Evolutionary conservation across 2,329 filamentous ascomycete species (phyloP), one percentile per base, ranked within the genome.

Genomic region (Phaeomoniella chlamydospora): DNA sequence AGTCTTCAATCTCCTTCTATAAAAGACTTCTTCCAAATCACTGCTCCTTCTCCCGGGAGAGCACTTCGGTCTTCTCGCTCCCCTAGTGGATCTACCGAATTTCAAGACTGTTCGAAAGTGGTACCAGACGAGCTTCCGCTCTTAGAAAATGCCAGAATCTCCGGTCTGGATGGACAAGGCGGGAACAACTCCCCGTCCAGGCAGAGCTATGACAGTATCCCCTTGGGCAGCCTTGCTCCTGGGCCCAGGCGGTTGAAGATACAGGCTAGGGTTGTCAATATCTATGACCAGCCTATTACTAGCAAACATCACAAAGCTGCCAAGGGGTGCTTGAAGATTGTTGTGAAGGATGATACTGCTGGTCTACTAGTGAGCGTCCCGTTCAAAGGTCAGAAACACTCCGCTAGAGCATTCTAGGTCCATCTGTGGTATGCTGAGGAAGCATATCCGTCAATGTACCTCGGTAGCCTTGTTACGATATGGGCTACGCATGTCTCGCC

Each of bases 401-500:
- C n/a, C n/a, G n/a, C n/a, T n/a, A n/a, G 22, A 34, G n/a, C 16
- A 16, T 1, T 12, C 12, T 26, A 54, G 51, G 42, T 52, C 18
- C 45, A 46, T 40, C 39, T 54, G 2, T 52, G 46, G 46, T 51
- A 47, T 33, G 41, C 42, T 10, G 44, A 49, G 18, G 33, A 41
- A 1, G 35, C 43, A 15, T 53, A 51, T 33, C 6, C 9, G 9
- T 33, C 45, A 15, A 35, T 53, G 12, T 29, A 35, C 13, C 39
- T 54, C 10, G 49, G 47, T 6, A 34, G 58, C 22, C 52, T 68
- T 1, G 51, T 70, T n/a, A 61, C 59, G 1, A 48, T 70, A 3
- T 70, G 65, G 65, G 63, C 65, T 3, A 59, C 63, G 3, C 64
- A 70, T 41, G 49, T 71, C 14, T 34, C 41, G 3, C 32, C 35